Conservation (phyloP, 345 rosid genomes). For the Adansonia digitata region DNA sequence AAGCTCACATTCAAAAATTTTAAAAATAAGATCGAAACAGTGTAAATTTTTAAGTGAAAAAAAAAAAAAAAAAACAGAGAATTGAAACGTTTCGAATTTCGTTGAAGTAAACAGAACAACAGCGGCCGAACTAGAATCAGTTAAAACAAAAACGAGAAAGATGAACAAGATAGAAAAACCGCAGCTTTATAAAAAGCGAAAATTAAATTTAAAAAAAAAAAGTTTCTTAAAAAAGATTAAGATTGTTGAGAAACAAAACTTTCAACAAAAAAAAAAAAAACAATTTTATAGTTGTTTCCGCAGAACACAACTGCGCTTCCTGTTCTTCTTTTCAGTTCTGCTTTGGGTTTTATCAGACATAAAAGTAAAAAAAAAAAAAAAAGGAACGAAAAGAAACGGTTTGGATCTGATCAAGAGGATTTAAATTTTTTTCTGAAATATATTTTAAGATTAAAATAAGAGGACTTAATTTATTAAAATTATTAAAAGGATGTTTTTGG, state of each 20-base stretch:
- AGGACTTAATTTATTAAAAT: background rate
- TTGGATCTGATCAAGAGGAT: slow-evolving; percentile 2
- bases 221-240: background rate
- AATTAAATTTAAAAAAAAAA: background rate
- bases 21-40: background rate
- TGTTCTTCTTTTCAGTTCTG: background rate
- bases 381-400: background rate
- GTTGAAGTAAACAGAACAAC: slow-evolving; percentile 4
- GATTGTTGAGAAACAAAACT: slow-evolving; percentile 12
- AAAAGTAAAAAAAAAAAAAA: background rate
- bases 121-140: background rate
- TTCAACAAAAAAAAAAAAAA: background rate
- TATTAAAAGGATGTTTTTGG: background rate
- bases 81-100: background rate
- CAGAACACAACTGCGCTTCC: background rate
- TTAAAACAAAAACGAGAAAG: background rate
- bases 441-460: background rate
- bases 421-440: background rate
- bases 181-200: background rate
- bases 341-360: slow-evolving; percentile 3
- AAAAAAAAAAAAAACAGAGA: background rate
- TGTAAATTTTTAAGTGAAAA: background rate
- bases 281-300: background rate
- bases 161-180: background rate
- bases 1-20: background rate